Evolutionary conservation across 2,329 filamentous ascomycete genomes (phyloP).

Genomic region (Cryphonectria naterciae): DNA sequence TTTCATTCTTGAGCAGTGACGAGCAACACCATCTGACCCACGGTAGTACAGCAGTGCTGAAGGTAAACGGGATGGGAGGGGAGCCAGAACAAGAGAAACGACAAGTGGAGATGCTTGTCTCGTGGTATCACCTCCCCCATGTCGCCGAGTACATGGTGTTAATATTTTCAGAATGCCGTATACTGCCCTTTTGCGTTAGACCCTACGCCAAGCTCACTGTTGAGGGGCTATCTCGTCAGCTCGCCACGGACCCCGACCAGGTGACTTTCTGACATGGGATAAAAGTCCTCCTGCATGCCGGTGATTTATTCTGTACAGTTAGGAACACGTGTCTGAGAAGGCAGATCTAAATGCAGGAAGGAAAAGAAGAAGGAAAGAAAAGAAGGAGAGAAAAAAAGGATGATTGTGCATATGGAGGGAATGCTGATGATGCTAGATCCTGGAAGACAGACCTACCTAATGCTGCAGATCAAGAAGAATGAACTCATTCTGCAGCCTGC

Average conservation of each 20-base stretch:
- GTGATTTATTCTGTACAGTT: neutral
- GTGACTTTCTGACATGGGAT: neutral
- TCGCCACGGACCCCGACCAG: neutral
- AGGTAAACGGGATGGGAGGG: neutral
- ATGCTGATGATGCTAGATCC: neutral
- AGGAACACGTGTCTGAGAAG: neutral
- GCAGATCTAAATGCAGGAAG: neutral
- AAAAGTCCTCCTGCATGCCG: neutral
- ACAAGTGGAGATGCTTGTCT: neutral
- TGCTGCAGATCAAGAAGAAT: neutral
- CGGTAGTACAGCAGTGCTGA: neutral
- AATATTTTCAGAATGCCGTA: neutral
- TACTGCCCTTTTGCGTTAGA: neutral
- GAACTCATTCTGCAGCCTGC: too few species aligned
- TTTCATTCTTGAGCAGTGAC: neutral
- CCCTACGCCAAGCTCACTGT: neutral
- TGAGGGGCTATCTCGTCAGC: constrained; percentile 2
- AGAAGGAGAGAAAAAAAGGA: neutral
- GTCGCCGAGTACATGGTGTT: neutral
- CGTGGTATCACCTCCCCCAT: neutral
- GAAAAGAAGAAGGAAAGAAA: neutral
- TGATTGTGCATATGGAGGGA: neutral
- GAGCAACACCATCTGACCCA: neutral
- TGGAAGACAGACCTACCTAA: neutral
- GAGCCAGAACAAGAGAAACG: neutral